A percentile compares a stretch with the other conserved stretches of the same genome.
Evolutionary conservation across 2,329 filamentous ascomycete genomes (phyloP).

Genomic region (Neoscytalidium dimidiatum): DNA sequence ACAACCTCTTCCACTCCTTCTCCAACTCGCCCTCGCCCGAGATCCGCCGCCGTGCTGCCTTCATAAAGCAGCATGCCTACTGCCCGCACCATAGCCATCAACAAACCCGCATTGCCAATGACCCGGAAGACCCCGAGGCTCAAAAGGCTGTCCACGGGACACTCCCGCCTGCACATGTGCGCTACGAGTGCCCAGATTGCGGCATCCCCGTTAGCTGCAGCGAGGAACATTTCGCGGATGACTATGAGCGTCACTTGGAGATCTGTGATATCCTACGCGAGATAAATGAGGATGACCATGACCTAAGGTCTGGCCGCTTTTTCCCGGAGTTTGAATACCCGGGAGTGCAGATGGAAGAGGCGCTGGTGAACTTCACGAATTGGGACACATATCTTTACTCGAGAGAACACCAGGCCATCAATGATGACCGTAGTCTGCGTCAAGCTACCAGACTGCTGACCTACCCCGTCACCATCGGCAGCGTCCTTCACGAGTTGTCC

Average conservation of each 20-base stretch:
- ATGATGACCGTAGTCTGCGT: constrained; percentile 85
- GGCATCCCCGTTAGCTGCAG: constrained; percentile 92
- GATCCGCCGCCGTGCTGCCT: constrained; percentile 83
- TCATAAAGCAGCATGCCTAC: constrained; percentile 89
- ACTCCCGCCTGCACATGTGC: constrained; percentile 75
- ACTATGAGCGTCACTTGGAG: constrained; percentile 90
- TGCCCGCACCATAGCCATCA: constrained; percentile 90
- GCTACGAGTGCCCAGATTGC: constrained; percentile 95
- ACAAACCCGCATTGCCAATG: constrained; percentile 68
- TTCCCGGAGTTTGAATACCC: constrained; percentile 96
- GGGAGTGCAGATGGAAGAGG: constrained; percentile 85
- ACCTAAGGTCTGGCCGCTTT: constrained; percentile 83
- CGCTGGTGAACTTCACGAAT: constrained; percentile 94
- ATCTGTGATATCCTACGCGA: constrained; percentile 89
- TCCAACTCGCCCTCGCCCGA: constrained; percentile 84
- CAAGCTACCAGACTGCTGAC: constrained; percentile 92
- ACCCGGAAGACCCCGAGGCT: constrained; percentile 64
- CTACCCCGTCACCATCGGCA: constrained; percentile 89
- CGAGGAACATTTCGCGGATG: constrained; percentile 92
- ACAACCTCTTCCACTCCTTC: constrained; percentile 93
- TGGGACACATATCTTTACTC: constrained; percentile 98
- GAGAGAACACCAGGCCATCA: constrained; percentile 85
- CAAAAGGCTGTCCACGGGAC: constrained; percentile 57
- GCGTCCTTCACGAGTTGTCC: constrained; percentile 89
- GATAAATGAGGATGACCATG: constrained; percentile 98